Percentiles rank a stretch among this genome's conserved stretches.
phyloP scores from a whole-genome alignment of 108 stramenopile genomes.

The Nannochloropsis salina region DNA sequence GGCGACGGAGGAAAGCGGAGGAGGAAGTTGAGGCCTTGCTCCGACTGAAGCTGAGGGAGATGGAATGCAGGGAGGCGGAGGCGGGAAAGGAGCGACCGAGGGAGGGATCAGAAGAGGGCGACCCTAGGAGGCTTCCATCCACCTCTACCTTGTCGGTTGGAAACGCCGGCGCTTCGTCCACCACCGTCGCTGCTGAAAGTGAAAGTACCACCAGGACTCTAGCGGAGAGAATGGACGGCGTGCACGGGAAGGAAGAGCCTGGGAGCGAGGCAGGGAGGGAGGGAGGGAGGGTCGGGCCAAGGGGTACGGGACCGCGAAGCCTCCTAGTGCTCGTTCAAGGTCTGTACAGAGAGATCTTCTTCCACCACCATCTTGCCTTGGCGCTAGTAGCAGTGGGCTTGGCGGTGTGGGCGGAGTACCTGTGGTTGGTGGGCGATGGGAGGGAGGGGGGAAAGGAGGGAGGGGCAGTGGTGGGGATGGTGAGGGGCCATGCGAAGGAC shows the following conservation, averaged over 20 bases:
- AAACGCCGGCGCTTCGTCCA: too few species aligned
- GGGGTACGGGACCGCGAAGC: too few species aligned
- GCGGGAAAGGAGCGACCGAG: neutral
- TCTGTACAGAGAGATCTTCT: conserved; percentile 8
- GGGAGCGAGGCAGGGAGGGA: too few species aligned
- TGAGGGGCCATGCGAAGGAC: neutral
- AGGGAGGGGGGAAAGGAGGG: conserved; percentile 2
- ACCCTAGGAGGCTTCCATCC: too few species aligned
- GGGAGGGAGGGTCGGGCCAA: too few species aligned
- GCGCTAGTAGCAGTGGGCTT: neutral
- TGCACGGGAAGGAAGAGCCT: too few species aligned
- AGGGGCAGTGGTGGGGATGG: neutral
- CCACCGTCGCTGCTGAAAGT: too few species aligned
- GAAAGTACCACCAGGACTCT: too few species aligned
- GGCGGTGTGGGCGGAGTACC: conserved; percentile 7
- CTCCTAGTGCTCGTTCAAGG: neutral
- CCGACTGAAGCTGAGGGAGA: neutral
- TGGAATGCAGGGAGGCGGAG: neutral
- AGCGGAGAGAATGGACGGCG: too few species aligned
- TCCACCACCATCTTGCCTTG: neutral
- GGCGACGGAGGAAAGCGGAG: neutral
- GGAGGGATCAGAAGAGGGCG: neutral
- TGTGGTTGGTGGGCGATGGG: neutral
- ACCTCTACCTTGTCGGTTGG: too few species aligned
- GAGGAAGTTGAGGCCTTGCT: neutral